Conservation (phyloP, 1,284 basidiomycete species). For the Thelephora terrestris region DNA sequence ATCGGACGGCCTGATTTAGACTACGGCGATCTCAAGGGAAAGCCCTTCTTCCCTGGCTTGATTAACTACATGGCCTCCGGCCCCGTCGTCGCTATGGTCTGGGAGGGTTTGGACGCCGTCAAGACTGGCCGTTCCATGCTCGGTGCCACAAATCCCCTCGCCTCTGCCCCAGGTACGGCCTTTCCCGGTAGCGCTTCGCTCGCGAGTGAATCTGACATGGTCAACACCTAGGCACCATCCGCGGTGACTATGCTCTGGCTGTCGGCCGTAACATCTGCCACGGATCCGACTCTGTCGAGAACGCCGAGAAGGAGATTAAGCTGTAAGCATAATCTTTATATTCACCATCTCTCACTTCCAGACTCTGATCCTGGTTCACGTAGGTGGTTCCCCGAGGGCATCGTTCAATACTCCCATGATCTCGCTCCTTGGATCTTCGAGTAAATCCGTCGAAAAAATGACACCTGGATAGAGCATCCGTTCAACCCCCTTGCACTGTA, state of each 20-base stretch:
- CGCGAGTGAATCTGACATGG: neutral
- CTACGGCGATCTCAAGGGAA: slow-evolving; percentile 87
- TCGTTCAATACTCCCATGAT: slow-evolving; percentile 65
- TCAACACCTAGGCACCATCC: slow-evolving; percentile 60
- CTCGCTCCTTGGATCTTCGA: slow-evolving; percentile 78
- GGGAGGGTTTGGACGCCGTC: slow-evolving; percentile 81
- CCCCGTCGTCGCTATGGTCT: slow-evolving; percentile 95
- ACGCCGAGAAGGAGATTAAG: slow-evolving; percentile 83
- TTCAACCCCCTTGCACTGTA: slow-evolving; percentile 7
- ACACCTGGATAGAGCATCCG: neutral
- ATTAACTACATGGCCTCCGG: slow-evolving; percentile 94
- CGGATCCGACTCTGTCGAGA: slow-evolving; percentile 89
- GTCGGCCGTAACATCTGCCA: slow-evolving; percentile 93
- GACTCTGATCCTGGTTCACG: slow-evolving; percentile 10
- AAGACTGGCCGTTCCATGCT: slow-evolving; percentile 95
- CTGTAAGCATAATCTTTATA: slow-evolving; percentile 53
- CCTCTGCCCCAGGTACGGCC: slow-evolving; percentile 67
- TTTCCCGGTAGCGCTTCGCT: slow-evolving; percentile 8
- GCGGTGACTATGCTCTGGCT: slow-evolving; percentile 88
- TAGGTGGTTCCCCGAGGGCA: slow-evolving; percentile 83
- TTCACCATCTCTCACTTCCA: neutral
- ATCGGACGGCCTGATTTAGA: slow-evolving; percentile 36
- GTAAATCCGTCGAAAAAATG: slow-evolving; percentile 30
- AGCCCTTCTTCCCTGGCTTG: slow-evolving; percentile 88
- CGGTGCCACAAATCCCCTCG: slow-evolving; percentile 94